Base-by-base conservation (phyloP, 805 yeast species). In the Saccharomyces eubayanus region DNA sequence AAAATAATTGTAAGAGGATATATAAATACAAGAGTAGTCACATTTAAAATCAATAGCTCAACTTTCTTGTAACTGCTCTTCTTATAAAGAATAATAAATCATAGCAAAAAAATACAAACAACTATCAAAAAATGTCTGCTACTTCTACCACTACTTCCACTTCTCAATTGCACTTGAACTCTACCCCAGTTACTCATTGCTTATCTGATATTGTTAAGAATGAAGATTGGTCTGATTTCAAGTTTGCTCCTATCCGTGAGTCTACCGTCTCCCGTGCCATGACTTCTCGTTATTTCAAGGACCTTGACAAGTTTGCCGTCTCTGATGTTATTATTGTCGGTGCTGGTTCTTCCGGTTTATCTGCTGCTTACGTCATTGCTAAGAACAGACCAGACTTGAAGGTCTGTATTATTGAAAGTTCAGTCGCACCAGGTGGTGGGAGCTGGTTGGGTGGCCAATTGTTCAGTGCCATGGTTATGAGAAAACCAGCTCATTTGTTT, bases 361-460 rank as follows among this genome's bases (percentile, higher is more conserved):
- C 86, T 52, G 87, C 89, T 29, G 91, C 90, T n/a, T 85, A 81
- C 65, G 80, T 78, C 41, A 74, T 85, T 61, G 89, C 87, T 50
- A 82, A 78, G 67, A 80, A 84, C 64, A 79, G 91, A 67, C 91
- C 92, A 14, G 89, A 85, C 59, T 73, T 85, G 61, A 85, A 82
- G 67, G 80, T 85, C 58, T 88, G 89, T 56, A 81, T 84, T 58
- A 77, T 85, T 54, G 92, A 85, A 72, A 84, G 88, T 36, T 77
- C 79, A 57, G 88, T 85, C n/a, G 77, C 87, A 31, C 85, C 87
- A 53, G 91, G 91, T 54, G 92, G 91, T 57, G 92, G 92, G 29
- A 82, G 86, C 55, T 84, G 87, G 84, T 74, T 85, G 48, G 89
- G 89, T 53, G 92, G 90, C 11, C 89, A 83, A 67, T 73, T 85